phyloP scores from a whole-genome alignment of 345 rosid genomes.

The Cochlearia excelsa region DNA sequence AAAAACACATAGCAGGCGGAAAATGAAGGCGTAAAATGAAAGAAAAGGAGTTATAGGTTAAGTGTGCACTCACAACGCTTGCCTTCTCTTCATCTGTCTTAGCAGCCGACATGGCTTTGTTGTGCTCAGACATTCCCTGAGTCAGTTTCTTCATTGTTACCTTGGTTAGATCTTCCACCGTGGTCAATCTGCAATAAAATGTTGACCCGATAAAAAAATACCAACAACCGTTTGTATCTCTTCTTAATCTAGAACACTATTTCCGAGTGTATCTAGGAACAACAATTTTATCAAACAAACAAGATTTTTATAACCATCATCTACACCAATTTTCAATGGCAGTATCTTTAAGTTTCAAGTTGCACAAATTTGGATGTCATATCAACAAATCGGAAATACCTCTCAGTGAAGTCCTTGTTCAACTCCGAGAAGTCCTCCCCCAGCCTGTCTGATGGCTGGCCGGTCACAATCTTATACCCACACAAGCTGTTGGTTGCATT shows the following conservation, averaged over 20 bases:
- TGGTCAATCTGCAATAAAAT: constrained; percentile 56
- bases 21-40: neutral
- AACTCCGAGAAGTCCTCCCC: constrained; percentile 96
- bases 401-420: constrained; percentile 82
- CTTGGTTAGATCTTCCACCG: constrained; percentile 85
- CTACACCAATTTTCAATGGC: neutral
- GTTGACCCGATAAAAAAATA: no score
- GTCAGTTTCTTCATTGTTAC: constrained; percentile 90
- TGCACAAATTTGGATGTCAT: constrained; percentile 8
- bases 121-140: constrained; percentile 92
- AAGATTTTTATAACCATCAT: constrained; percentile 9
- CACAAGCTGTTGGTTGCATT: constrained; percentile 95
- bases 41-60: constrained; percentile 9
- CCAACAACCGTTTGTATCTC: constrained; percentile 3
- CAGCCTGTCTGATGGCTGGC: constrained; percentile 97
- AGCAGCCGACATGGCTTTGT: constrained; percentile 95
- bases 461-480: constrained; percentile 96
- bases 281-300: neutral
- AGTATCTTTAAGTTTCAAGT: constrained; percentile 8
- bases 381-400: constrained; percentile 37
- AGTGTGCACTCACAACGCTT: constrained; percentile 53
- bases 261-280: no score
- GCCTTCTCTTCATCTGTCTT: constrained; percentile 91
- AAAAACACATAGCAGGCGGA: neutral
- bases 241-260: neutral